phyloP scores from a whole-genome alignment of 2,329 filamentous ascomycete species.

The Colletotrichum simmondsii region DNA sequence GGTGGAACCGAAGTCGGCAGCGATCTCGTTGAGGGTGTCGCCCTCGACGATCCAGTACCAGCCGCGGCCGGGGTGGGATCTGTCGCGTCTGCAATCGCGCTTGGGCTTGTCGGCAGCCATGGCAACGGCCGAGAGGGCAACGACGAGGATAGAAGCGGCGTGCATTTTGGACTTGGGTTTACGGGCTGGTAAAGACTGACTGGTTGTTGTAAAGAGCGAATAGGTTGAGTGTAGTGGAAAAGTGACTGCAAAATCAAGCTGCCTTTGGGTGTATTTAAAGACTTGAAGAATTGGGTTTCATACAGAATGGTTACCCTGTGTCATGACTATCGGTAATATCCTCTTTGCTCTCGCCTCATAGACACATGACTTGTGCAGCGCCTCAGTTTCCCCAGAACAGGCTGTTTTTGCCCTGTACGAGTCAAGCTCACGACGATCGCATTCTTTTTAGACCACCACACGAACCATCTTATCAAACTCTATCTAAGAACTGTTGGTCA shows the following conservation, averaged over 20 bases:
- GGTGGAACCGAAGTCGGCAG: background rate
- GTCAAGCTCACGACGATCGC: background rate
- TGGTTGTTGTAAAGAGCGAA: background rate
- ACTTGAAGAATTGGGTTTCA: background rate
- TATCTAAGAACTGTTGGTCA: background rate
- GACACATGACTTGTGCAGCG: background rate
- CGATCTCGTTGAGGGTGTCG: background rate
- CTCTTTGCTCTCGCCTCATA: background rate
- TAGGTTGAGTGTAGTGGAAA: background rate
- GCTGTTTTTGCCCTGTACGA: background rate
- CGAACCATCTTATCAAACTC: background rate
- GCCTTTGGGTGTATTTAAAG: background rate
- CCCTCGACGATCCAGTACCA: background rate
- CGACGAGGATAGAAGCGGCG: background rate
- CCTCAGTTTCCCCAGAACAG: no score
- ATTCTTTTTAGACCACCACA: background rate
- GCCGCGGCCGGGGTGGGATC: background rate
- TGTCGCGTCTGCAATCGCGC: background rate
- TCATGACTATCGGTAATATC: background rate
- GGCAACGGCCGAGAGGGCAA: background rate
- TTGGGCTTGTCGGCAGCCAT: slow-evolving; percentile 1
- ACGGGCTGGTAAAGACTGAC: no score
- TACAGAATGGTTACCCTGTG: background rate
- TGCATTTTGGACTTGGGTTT: background rate
- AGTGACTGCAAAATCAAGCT: background rate